Evolutionary conservation across 2,329 filamentous ascomycete species (phyloP), one percentile per base, ranked within the genome.

Genomic region (Aspergillus calidoustus): DNA sequence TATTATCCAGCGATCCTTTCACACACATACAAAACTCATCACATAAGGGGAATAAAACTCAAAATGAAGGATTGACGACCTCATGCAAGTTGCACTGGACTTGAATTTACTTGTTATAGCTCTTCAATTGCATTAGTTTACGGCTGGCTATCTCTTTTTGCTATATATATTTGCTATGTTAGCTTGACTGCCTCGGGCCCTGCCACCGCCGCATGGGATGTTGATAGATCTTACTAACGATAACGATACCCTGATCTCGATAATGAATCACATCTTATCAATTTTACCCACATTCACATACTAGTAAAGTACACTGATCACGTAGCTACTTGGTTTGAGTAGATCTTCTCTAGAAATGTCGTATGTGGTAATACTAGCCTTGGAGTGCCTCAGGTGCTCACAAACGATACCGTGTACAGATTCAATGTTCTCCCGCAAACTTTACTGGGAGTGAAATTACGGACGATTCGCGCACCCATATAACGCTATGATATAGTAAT

Each of bases 201-300:
- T 28, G 25, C 25, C 25, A 28, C 6, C 25, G 31, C 28, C 11
- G 52, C 51, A 52, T 52, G 47, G 61, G 49, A 64, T 64, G 60
- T 68, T 60, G 56, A 68, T 67, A 62, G 61, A 60, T 54, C 59
- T 64, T 63, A 62, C 48, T 60, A 55, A 64, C 53, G 61, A 63
- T 60, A 59, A 64, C 61, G 62, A 66, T 68, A 68, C 66, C 66
- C 66, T 67, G 58, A 53, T 13, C 56, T 66, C 46, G 53, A 60
- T 57, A 48, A 48, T 57, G 53, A 57, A 57, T 49, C 4, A 60
- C 17, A 46, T 58, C 31, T 41, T 44, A 46, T 52, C 38, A 46
- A 44, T 50, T 11, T 41, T 28, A 19, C 43, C 2, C n/a, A 30
- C 13, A 52, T 52, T 11, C 25, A 9, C n/a, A 17, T 47, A 47